Conservation (phyloP, 2,329 filamentous ascomycete species). For the Triangularia verruculosa region DNA sequence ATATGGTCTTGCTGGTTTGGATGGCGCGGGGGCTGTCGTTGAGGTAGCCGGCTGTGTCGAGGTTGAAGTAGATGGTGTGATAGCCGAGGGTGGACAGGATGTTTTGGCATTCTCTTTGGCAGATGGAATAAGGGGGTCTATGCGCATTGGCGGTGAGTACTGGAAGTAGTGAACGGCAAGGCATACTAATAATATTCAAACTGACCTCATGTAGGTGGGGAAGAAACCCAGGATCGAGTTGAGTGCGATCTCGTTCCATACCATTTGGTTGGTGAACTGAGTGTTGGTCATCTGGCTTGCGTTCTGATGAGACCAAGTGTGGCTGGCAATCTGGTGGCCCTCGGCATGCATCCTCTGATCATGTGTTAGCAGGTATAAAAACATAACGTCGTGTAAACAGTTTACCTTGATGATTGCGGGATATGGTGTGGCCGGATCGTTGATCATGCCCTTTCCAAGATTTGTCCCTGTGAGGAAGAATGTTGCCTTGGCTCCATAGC, state of each 20-base stretch:
- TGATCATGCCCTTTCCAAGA: constrained; percentile 54
- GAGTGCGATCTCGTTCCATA: constrained; percentile 45
- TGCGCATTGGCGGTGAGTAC: constrained; percentile 21
- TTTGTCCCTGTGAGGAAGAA: constrained; percentile 65
- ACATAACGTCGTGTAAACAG: not conserved
- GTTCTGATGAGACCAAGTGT: constrained; percentile 47
- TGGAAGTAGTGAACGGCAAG: constrained; percentile 15
- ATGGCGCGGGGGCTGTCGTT: constrained; percentile 34
- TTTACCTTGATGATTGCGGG: constrained; percentile 43
- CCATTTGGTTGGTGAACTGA: constrained; percentile 40
- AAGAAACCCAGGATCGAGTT: constrained; percentile 43
- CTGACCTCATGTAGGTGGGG: constrained; percentile 45
- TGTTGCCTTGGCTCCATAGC: constrained; percentile 61
- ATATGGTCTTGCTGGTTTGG: constrained; percentile 34
- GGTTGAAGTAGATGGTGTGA: constrained; percentile 37
- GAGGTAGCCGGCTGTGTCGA: constrained; percentile 38
- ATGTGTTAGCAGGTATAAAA: constrained; percentile 22
- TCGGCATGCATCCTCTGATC: constrained; percentile 42
- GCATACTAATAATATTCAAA: not conserved
- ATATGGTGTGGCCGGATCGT: constrained; percentile 46
- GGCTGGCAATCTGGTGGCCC: constrained; percentile 49
- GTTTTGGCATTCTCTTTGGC: constrained; percentile 31
- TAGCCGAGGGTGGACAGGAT: constrained; percentile 35
- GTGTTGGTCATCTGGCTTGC: constrained; percentile 35
- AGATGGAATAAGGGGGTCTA: constrained; percentile 43